These are phyloP conservation scores for Ascosphaera acerosa DNA, from an alignment of 2,329 filamentous ascomycete genomes.

Conservation along the genomic window DNA sequence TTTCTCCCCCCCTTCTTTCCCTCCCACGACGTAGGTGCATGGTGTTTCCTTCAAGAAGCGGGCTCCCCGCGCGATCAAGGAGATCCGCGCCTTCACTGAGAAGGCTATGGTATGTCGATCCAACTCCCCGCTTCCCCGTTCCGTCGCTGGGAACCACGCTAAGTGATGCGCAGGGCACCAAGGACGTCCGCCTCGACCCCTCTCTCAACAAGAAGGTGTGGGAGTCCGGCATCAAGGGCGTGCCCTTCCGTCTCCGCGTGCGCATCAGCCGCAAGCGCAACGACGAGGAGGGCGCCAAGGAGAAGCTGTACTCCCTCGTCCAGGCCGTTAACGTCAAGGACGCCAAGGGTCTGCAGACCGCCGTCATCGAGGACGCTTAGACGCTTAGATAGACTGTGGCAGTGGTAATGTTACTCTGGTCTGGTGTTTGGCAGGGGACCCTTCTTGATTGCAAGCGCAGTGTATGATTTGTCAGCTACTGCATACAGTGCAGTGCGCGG, in stretches of 20 bases:
- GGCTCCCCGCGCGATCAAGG: slow-evolving; percentile 95
- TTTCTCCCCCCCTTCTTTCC: slow-evolving; percentile 15
- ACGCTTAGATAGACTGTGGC: slow-evolving; percentile 6
- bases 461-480: not conserved
- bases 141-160: not conserved
- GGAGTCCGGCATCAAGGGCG: slow-evolving; percentile 97
- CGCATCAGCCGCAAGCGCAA: slow-evolving; percentile 99
- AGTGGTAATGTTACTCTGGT: not conserved
- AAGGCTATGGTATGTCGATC: slow-evolving; percentile 70
- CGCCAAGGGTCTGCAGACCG: slow-evolving; percentile 88
- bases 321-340: slow-evolving; percentile 99
- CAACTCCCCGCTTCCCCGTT: slow-evolving; percentile 2
- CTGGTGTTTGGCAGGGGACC: not conserved
- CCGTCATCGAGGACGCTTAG: slow-evolving; percentile 48
- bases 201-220: slow-evolving; percentile 99
- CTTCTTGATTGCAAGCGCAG: not conserved
- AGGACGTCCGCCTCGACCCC: slow-evolving; percentile 92
- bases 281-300: slow-evolving; percentile 97
- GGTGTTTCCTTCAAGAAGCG: slow-evolving; percentile 99
- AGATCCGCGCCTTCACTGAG: slow-evolving; percentile 86
- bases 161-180: slow-evolving; percentile 44
- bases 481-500: too few species aligned
- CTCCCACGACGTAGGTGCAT: slow-evolving; percentile 49
- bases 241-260: slow-evolving; percentile 88
- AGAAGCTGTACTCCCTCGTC: slow-evolving; percentile 99